A percentile compares a stretch with the other conserved stretches of the same genome.
These are phyloP conservation scores for Xylogone sp. DNA, from an alignment of 2,329 filamentous ascomycete genomes.

Conservation along the genomic window DNA sequence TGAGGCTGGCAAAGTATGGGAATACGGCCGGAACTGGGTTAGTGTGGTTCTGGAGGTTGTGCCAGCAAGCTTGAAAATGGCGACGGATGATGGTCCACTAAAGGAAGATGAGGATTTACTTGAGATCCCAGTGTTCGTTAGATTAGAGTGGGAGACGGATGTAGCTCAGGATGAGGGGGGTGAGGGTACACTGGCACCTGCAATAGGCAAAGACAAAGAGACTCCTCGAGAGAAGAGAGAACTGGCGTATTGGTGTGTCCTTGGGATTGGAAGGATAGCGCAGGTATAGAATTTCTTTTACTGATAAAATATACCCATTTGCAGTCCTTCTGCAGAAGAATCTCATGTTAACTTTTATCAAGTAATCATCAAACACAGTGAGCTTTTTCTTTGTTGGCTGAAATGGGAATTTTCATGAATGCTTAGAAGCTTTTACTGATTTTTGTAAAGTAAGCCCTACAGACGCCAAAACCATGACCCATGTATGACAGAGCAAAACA, in stretches of 20 bases:
- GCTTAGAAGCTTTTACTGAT: neutral
- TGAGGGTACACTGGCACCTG: constrained; percentile 28
- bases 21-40: constrained; percentile 89
- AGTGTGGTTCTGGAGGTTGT: constrained; percentile 90
- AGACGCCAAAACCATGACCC: neutral
- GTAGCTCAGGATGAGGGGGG: constrained; percentile 60
- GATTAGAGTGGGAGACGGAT: constrained; percentile 84
- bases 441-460: neutral
- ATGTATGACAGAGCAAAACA: neutral
- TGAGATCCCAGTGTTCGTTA: constrained; percentile 92
- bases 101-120: constrained; percentile 59
- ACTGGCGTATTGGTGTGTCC: constrained; percentile 91
- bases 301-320: too few relatives aligned
- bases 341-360: too few relatives aligned
- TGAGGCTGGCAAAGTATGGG: constrained; percentile 95
- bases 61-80: constrained; percentile 47
- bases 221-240: constrained; percentile 78
- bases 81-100: constrained; percentile 42
- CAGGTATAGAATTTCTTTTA: constrained; percentile 42
- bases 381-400: neutral
- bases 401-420: neutral
- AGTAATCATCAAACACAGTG: too few relatives aligned
- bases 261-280: constrained; percentile 80
- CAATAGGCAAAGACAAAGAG: constrained; percentile 51
- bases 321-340: too few relatives aligned